Conservation (phyloP, 306 rosid genomes). For the Chamaecrista fasciculata region DNA sequence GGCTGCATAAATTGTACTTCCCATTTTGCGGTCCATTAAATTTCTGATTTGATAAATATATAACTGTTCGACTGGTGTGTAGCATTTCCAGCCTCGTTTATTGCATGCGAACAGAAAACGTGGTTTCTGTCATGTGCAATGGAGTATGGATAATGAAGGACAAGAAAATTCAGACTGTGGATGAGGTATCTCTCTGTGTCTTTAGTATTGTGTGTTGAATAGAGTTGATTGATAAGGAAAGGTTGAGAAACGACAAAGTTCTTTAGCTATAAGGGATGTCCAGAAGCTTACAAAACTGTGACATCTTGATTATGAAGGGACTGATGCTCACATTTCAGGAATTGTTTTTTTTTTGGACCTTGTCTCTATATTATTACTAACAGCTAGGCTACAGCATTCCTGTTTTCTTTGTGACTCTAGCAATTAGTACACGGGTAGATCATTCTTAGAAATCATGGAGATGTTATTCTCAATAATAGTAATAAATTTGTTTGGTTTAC, state of each 20-base stretch:
- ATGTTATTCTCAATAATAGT: no score
- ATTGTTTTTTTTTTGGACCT: neutral
- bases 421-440: no score
- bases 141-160: constrained; percentile 87
- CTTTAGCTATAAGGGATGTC: neutral
- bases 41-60: constrained; percentile 20
- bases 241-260: neutral
- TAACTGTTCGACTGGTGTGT: constrained; percentile 32
- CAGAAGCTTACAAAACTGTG: neutral
- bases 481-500: no score
- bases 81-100: constrained; percentile 84
- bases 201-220: neutral
- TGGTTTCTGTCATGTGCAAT: constrained; percentile 78
- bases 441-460: no score
- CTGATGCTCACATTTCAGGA: neutral
- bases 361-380: neutral
- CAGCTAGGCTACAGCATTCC: neutral
- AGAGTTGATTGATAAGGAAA: neutral
- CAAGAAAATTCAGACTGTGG: constrained; percentile 62
- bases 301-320: neutral
- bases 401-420: neutral
- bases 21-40: constrained; percentile 5
- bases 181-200: constrained; percentile 55
- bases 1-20: constrained; percentile 2
- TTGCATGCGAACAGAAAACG: constrained; percentile 78